Evolutionary conservation across 208 protist species (phyloP).

Genomic region (Trichomonas vaginalis): DNA sequence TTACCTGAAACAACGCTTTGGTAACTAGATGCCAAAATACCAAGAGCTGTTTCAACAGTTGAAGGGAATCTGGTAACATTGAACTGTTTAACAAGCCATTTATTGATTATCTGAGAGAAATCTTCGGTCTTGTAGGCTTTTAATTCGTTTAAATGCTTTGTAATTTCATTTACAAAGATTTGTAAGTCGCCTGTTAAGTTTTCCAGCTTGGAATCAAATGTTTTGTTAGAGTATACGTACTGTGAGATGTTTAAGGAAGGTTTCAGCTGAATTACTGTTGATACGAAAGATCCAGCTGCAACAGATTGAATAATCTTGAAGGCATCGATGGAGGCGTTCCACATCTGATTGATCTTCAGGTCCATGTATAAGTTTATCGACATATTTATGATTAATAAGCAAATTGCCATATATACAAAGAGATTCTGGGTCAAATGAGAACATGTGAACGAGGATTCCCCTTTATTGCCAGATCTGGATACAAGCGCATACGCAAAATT

Average conservation of each 20-base stretch:
- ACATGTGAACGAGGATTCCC: not conserved
- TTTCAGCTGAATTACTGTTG: not conserved
- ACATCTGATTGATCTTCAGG: not conserved
- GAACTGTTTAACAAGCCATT: not conserved
- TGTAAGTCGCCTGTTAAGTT: not conserved
- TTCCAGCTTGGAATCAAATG: not conserved
- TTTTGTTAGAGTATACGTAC: not conserved
- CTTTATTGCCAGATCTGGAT: not conserved
- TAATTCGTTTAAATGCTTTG: not conserved
- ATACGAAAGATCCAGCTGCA: not conserved
- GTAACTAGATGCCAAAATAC: not conserved
- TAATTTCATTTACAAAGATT: not conserved
- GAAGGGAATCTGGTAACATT: not conserved
- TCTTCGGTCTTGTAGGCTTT: not conserved
- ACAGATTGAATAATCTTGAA: not conserved
- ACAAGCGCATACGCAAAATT: not conserved
- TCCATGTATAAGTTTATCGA: not conserved
- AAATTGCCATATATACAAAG: not conserved
- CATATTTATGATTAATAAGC: not conserved
- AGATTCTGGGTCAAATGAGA: not conserved
- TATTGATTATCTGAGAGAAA: not conserved
- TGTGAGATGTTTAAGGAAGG: not conserved
- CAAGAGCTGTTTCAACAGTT: not conserved
- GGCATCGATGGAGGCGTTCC: not conserved
- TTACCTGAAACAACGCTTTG: not conserved